These are phyloP conservation scores for Trichoderma lentiforme DNA, from an alignment of 2,329 filamentous ascomycete genomes.

Conservation along the genomic window DNA sequence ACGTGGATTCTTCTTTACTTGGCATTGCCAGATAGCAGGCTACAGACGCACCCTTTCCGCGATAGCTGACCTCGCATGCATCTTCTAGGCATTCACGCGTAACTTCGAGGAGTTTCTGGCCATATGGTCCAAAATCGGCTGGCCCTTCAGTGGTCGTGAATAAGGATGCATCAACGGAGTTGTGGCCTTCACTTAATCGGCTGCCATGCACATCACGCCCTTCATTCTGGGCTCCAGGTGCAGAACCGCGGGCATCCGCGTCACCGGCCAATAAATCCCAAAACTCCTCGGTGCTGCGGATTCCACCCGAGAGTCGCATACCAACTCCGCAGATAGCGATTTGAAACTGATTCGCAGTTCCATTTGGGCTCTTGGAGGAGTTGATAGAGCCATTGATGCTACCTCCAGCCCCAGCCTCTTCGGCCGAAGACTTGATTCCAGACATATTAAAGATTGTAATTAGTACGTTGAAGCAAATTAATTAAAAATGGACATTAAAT, in stretches of 20 bases:
- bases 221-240: neutral
- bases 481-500: no score
- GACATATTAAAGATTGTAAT: neutral
- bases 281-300: neutral
- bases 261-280: constrained; percentile 4
- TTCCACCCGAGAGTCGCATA: constrained; percentile 8
- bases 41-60: neutral
- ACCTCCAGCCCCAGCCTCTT: neutral
- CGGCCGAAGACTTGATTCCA: neutral
- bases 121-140: neutral
- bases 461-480: neutral
- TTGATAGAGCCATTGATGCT: neutral
- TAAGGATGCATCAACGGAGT: neutral
- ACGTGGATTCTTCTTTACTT: neutral
- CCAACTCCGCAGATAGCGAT: constrained; percentile 22
- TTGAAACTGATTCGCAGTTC: constrained; percentile 16
- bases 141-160: neutral
- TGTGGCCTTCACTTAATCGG: neutral
- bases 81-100: neutral
- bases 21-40: neutral
- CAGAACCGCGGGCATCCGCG: neutral
- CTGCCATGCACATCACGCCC: neutral
- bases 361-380: neutral
- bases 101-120: constrained; percentile 4
- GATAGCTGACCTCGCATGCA: neutral